Percentiles rank a stretch among this genome's conserved stretches.
These are phyloP conservation scores for Sclerotinia glacialis DNA, from an alignment of 2,329 filamentous ascomycete species.

Conservation along the genomic window DNA sequence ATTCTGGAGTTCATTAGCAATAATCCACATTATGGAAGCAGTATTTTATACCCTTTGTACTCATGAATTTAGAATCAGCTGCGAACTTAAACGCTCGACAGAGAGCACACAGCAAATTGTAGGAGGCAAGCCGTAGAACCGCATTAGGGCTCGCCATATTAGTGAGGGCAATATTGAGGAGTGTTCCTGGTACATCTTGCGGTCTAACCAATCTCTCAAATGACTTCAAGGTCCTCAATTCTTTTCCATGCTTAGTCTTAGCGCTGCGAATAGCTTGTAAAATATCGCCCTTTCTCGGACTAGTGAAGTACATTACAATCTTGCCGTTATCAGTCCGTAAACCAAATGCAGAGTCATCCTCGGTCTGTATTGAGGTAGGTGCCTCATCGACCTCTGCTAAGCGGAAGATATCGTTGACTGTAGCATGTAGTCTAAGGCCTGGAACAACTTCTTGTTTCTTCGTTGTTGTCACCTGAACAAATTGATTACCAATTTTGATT, in stretches of 20 bases:
- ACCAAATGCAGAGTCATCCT: slow-evolving; percentile 66
- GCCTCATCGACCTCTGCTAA: slow-evolving; percentile 66
- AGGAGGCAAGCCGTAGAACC: slow-evolving; percentile 59
- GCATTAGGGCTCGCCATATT: slow-evolving; percentile 63
- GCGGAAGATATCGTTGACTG: slow-evolving; percentile 68
- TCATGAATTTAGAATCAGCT: slow-evolving; percentile 59
- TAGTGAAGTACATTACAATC: slow-evolving; percentile 70
- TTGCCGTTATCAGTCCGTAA: slow-evolving; percentile 66
- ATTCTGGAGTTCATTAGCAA: slow-evolving; percentile 45
- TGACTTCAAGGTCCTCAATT: slow-evolving; percentile 57
- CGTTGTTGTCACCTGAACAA: slow-evolving; percentile 66
- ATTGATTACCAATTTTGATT: slow-evolving; percentile 67
- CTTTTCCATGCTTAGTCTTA: slow-evolving; percentile 63
- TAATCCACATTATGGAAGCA: neutral
- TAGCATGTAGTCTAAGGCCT: slow-evolving; percentile 58
- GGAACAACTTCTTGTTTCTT: slow-evolving; percentile 68
- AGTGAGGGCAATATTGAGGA: slow-evolving; percentile 64
- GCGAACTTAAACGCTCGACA: slow-evolving; percentile 67
- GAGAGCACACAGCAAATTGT: slow-evolving; percentile 64
- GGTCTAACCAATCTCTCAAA: slow-evolving; percentile 65
- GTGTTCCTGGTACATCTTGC: slow-evolving; percentile 67
- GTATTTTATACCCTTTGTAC: slow-evolving; percentile 52
- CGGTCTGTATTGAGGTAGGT: slow-evolving; percentile 60
- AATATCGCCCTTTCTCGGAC: slow-evolving; percentile 60
- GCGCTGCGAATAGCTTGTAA: slow-evolving; percentile 61